Evolutionary conservation across 169 alveolate genomes (phyloP).

Genomic region (Cryptosporidium parvum): DNA sequence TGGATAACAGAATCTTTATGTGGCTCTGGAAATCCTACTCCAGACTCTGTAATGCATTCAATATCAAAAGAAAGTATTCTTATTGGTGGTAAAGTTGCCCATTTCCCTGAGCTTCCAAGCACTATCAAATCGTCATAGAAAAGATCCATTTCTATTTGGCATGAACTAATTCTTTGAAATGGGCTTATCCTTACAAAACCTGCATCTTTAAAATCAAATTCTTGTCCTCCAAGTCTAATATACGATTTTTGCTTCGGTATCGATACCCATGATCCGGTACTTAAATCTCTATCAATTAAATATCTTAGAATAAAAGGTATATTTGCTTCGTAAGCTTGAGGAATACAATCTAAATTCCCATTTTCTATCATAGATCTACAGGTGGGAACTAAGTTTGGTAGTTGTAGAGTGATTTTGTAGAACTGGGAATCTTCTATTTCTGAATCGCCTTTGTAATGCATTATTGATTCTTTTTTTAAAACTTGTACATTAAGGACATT

Average conservation of each 20-base stretch:
- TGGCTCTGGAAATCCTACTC: conserved; percentile 96
- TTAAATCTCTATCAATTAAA: conserved; percentile 94
- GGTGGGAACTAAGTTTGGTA: conserved; percentile 88
- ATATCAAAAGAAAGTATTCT: conserved; percentile 94
- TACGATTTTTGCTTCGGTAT: conserved; percentile 79
- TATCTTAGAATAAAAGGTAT: conserved; percentile 96
- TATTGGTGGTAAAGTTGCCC: conserved; percentile 94
- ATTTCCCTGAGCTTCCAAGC: conserved; percentile 90
- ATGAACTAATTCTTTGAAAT: conserved; percentile 78
- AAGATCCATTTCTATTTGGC: conserved; percentile 93
- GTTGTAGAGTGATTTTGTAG: conserved; percentile 85
- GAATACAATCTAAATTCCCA: conserved; percentile 79
- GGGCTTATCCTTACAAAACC: conserved; percentile 13
- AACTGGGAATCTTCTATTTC: conserved; percentile 79
- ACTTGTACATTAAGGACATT: conserved; percentile 79
- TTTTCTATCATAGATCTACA: conserved; percentile 85
- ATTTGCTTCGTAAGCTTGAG: conserved; percentile 92
- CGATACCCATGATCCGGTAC: conserved; percentile 97
- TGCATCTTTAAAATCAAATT: background rate
- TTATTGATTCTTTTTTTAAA: conserved; percentile 81
- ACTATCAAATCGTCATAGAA: conserved; percentile 82
- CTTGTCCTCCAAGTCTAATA: conserved; percentile 41
- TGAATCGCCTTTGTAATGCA: conserved; percentile 81
- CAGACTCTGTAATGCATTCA: conserved; percentile 90
- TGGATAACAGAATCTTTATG: conserved; percentile 95